Conservation (phyloP, 306 rosid genomes). For the Phaseolus lunatus region DNA sequence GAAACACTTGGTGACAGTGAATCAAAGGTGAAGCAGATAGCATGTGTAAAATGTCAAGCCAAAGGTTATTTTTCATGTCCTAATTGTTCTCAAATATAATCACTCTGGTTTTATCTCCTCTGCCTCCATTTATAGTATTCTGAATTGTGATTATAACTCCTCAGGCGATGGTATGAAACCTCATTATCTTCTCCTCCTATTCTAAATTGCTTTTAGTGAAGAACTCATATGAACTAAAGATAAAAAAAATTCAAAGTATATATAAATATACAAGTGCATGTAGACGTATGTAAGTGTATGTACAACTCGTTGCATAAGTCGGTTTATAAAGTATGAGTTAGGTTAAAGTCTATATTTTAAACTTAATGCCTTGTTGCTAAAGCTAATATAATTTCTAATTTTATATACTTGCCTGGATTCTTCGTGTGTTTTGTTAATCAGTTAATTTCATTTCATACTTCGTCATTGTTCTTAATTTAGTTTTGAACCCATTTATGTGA, state of each 20-base stretch:
- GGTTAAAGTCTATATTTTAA: no score
- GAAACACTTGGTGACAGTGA: conserved; percentile 57
- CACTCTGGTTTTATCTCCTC: conserved; percentile 21
- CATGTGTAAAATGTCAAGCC: conserved; percentile 72
- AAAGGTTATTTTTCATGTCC: conserved; percentile 85
- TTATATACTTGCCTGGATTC: background rate
- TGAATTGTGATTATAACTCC: conserved; percentile 7
- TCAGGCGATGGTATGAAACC: background rate
- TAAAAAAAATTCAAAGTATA: no score
- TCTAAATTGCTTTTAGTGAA: background rate
- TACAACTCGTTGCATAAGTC: no score
- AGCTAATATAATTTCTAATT: background rate
- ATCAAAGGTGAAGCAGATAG: conserved; percentile 45
- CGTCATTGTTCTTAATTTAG: conserved; percentile 7
- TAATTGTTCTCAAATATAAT: conserved; percentile 59
- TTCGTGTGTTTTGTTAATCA: background rate
- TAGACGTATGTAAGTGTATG: no score
- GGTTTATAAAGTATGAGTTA: no score
- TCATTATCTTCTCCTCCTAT: background rate
- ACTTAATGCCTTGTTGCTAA: conserved; percentile 18
- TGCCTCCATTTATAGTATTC: background rate
- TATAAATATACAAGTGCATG: no score
- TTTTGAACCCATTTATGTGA: conserved; percentile 40
- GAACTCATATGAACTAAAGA: no score
- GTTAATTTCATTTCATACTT: conserved; percentile 6